Evolutionary conservation across 2,329 filamentous ascomycete species (phyloP).

Genomic region (Trichoderma koningii): DNA sequence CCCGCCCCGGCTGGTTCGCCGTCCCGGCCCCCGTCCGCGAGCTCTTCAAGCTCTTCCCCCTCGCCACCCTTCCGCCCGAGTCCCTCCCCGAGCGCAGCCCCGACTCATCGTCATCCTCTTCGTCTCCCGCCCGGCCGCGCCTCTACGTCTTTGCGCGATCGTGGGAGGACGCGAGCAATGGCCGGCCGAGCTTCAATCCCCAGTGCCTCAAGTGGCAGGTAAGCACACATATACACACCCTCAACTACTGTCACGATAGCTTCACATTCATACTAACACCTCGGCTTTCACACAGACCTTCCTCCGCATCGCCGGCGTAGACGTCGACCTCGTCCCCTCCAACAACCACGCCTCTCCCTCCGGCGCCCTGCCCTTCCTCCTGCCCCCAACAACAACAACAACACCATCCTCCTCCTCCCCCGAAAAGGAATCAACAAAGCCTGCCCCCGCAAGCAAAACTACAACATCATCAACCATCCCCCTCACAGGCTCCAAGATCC

Average conservation of each 20-base stretch:
- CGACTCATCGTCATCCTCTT: slow-evolving; percentile 36
- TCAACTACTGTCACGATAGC: background rate
- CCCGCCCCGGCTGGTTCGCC: slow-evolving; percentile 48
- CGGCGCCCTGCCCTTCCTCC: slow-evolving; percentile 84
- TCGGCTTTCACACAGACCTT: slow-evolving; percentile 62
- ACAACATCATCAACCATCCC: slow-evolving; percentile 45
- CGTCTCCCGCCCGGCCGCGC: slow-evolving; percentile 48
- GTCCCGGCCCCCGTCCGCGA: slow-evolving; percentile 76
- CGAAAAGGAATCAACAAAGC: slow-evolving; percentile 20
- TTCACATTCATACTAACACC: background rate
- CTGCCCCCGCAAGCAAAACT: slow-evolving; percentile 22
- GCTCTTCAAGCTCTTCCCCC: slow-evolving; percentile 82
- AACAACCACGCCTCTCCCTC: slow-evolving; percentile 93
- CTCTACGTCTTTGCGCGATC: slow-evolving; percentile 77
- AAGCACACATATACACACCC: slow-evolving; percentile 18
- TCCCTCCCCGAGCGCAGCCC: slow-evolving; percentile 66
- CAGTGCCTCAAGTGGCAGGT: slow-evolving; percentile 97
- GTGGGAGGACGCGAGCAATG: slow-evolving; percentile 50
- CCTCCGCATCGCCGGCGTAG: slow-evolving; percentile 72
- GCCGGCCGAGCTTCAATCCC: slow-evolving; percentile 80
- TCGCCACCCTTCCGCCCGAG: slow-evolving; percentile 74
- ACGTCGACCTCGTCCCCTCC: slow-evolving; percentile 68
- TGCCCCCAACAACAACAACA: slow-evolving; percentile 49
- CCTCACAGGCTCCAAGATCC: slow-evolving; percentile 57
- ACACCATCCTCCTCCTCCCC: background rate